phyloP scores from a whole-genome alignment of 108 stramenopile genomes.

The Cyclotella cryptica region DNA sequence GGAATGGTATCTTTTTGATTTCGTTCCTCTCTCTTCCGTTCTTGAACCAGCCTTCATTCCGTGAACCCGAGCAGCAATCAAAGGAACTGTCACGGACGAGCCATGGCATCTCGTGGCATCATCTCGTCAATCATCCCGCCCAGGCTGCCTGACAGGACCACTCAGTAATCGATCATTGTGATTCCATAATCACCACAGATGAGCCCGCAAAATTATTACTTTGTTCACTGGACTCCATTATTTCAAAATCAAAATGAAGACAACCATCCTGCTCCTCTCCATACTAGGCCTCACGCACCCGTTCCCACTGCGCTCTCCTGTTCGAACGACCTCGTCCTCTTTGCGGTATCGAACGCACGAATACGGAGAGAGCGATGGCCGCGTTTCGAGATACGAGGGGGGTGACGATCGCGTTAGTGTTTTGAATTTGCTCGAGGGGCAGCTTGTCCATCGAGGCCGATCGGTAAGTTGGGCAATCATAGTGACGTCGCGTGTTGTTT shows the following conservation, averaged over 20 bases:
- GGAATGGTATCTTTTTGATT: too few species aligned
- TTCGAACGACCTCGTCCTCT: too few species aligned
- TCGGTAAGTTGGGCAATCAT: neutral
- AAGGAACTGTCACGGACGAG: too few species aligned
- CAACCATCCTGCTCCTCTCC: neutral
- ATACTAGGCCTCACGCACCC: neutral
- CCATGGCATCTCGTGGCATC: too few species aligned
- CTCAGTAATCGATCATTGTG: too few species aligned
- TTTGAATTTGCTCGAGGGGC: neutral
- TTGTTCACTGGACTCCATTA: neutral
- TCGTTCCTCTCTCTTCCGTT: too few species aligned
- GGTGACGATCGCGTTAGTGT: slow-evolving; percentile 8
- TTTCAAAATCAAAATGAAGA: slow-evolving; percentile 1
- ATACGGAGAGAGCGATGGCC: neutral
- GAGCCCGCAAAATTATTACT: neutral
- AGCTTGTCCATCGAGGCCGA: neutral
- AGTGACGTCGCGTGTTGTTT: too few species aligned
- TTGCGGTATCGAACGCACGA: neutral
- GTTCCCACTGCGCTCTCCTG: too few species aligned
- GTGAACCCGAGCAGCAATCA: too few species aligned
- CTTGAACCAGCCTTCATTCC: too few species aligned
- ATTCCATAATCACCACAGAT: neutral
- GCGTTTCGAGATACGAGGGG: neutral
- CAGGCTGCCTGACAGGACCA: too few species aligned
- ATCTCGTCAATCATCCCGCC: too few species aligned